These are phyloP conservation scores for Penicillium lividum DNA, from an alignment of 495 filamentous ascomycete species.

Conservation along the genomic window DNA sequence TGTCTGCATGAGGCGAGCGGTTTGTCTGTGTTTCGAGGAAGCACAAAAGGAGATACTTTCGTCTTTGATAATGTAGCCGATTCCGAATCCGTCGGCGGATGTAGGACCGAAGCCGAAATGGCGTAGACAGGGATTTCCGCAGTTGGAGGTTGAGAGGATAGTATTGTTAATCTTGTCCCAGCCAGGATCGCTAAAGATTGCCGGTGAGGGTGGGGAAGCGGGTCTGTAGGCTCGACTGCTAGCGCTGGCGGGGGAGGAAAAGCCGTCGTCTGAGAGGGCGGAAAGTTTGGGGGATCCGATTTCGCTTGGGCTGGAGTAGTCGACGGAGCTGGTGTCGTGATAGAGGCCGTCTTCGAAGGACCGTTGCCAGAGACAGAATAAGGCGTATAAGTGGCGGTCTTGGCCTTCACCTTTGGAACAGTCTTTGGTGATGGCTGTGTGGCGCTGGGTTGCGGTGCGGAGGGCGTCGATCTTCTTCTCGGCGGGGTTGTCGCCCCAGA, in stretches of 20 bases:
- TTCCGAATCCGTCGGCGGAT: constrained; percentile 92
- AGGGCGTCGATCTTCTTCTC: constrained; percentile 82
- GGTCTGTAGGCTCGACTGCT: constrained; percentile 34
- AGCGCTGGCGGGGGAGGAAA: constrained; percentile 35
- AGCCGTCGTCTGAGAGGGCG: constrained; percentile 49
- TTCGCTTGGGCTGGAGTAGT: constrained; percentile 54
- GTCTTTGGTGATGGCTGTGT: constrained; percentile 76
- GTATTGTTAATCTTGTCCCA: constrained; percentile 97
- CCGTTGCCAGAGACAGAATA: constrained; percentile 95
- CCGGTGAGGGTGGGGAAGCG: constrained; percentile 57
- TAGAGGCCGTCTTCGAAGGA: constrained; percentile 70
- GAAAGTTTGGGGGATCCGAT: constrained; percentile 55
- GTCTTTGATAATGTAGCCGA: constrained; percentile 99
- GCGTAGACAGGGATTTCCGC: constrained; percentile 93
- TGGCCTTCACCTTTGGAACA: constrained; percentile 93
- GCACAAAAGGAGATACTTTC: constrained; percentile 91
- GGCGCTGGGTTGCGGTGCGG: constrained; percentile 77
- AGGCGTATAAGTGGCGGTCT: constrained; percentile 89
- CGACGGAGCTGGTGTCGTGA: constrained; percentile 58
- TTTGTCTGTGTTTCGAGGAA: constrained; percentile 89
- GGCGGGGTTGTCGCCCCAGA: constrained; percentile 89
- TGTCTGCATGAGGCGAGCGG: constrained; percentile 82
- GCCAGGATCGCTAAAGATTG: constrained; percentile 82
- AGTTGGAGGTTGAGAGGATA: constrained; percentile 95
- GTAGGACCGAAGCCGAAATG: constrained; percentile 97